Evolutionary conservation across 257 asterid genomes (phyloP).

Genomic region (Jaltomata sinuosa): DNA sequence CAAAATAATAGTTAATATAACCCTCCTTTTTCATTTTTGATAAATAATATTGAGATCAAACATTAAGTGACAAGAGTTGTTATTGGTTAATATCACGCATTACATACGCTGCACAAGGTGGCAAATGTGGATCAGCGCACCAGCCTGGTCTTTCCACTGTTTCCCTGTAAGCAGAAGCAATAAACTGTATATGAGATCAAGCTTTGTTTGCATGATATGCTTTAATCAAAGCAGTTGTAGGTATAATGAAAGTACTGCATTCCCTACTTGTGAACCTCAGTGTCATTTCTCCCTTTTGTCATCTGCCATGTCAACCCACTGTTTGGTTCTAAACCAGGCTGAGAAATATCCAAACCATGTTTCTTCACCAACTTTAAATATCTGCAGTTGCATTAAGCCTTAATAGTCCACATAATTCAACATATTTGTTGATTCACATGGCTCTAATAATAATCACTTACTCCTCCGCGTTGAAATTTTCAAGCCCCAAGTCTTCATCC

Average conservation of each 20-base stretch:
- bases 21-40: neutral
- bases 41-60: neutral
- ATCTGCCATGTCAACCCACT: slow-evolving; percentile 88
- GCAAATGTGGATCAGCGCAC: slow-evolving; percentile 80
- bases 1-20: neutral
- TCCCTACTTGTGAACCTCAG: slow-evolving; percentile 86
- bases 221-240: neutral
- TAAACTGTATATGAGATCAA: slow-evolving; percentile 1
- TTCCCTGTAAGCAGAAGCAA: slow-evolving; percentile 33
- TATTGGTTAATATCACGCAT: neutral
- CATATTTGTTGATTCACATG: neutral
- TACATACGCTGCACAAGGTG: slow-evolving; percentile 97
- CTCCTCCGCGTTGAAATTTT: slow-evolving; percentile 75
- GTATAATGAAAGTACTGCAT: neutral
- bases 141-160: slow-evolving; percentile 85
- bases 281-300: slow-evolving; percentile 64
- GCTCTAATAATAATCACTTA: slow-evolving; percentile 19
- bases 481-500: slow-evolving; percentile 93
- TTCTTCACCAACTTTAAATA: slow-evolving; percentile 64
- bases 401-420: neutral
- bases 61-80: neutral
- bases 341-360: slow-evolving; percentile 79
- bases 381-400: slow-evolving; percentile 24
- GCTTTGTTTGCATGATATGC: neutral
- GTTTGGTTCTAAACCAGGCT: slow-evolving; percentile 81